Evolutionary conservation across 2,329 filamentous ascomycete genomes (phyloP).

Genomic region (Coniella vitis): DNA sequence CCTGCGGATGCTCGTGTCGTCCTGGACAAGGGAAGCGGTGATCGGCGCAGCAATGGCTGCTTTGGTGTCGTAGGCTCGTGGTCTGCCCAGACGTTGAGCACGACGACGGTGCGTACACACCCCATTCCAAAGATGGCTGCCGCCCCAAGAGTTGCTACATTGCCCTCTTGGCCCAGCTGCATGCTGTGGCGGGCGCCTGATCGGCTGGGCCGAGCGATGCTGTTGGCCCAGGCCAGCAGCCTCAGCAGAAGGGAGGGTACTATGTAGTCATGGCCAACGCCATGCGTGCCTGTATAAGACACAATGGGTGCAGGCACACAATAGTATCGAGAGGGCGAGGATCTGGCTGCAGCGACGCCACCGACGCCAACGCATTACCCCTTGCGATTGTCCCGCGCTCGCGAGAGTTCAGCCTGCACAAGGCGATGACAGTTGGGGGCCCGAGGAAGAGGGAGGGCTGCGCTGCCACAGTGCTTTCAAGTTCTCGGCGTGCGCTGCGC

Average conservation of each 20-base stretch:
- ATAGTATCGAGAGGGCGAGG: no score
- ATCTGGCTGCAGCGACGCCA: no score
- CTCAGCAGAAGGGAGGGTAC: slow-evolving; percentile 3
- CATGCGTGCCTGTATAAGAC: neutral
- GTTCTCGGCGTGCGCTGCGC: no score
- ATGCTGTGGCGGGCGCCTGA: neutral
- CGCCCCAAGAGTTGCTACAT: neutral
- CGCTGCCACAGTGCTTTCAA: no score
- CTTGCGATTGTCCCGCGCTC: no score
- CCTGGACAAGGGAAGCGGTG: no score
- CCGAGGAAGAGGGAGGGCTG: no score
- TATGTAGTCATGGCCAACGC: neutral
- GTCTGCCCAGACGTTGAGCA: neutral
- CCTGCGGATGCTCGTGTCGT: no score
- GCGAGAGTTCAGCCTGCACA: no score
- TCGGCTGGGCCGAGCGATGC: slow-evolving; percentile 5
- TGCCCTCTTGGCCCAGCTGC: neutral
- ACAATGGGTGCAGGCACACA: neutral
- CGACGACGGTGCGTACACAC: neutral
- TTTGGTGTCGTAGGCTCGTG: neutral
- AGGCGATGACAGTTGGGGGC: no score
- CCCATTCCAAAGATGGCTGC: neutral
- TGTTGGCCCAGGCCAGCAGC: slow-evolving; percentile 10
- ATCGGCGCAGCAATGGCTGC: neutral
- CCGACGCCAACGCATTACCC: no score